phyloP scores from a whole-genome alignment of 2,329 filamentous ascomycete species.

The Aspergillus latus region DNA sequence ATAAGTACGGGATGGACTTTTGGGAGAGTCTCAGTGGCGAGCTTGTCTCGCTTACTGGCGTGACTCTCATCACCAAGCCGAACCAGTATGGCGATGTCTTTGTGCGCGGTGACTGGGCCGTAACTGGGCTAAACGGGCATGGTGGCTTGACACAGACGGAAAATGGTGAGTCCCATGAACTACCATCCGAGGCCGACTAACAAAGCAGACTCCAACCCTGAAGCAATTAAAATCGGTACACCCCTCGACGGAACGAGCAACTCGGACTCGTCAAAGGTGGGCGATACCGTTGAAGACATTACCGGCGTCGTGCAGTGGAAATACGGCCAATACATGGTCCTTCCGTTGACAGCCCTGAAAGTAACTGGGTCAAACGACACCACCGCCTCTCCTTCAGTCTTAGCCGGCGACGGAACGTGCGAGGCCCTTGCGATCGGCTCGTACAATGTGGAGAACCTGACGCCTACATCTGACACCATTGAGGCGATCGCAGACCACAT shows the following conservation, averaged over 20 bases:
- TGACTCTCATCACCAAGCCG: slow-evolving; percentile 59
- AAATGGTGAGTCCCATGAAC: slow-evolving; percentile 41
- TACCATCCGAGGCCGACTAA: neutral
- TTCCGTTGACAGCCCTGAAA: slow-evolving; percentile 60
- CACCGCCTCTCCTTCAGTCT: slow-evolving; percentile 53
- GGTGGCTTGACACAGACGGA: slow-evolving; percentile 65
- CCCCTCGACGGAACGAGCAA: slow-evolving; percentile 67
- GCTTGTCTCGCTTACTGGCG: slow-evolving; percentile 62
- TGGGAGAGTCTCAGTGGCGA: slow-evolving; percentile 70
- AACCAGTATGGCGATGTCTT: slow-evolving; percentile 68
- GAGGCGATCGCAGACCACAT: slow-evolving; percentile 64
- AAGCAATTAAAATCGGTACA: slow-evolving; percentile 63
- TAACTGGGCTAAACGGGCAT: slow-evolving; percentile 61
- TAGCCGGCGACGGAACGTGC: slow-evolving; percentile 54
- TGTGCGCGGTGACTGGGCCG: slow-evolving; percentile 65
- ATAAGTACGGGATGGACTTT: slow-evolving; percentile 67
- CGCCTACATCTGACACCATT: slow-evolving; percentile 57
- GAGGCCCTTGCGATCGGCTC: slow-evolving; percentile 62
- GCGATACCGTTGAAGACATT: slow-evolving; percentile 64
- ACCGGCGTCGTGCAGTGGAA: slow-evolving; percentile 66
- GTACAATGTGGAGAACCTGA: slow-evolving; percentile 71
- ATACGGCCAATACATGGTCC: slow-evolving; percentile 68
- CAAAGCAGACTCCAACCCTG: slow-evolving; percentile 63
- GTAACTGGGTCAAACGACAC: slow-evolving; percentile 49
- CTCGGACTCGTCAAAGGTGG: slow-evolving; percentile 60